Base-by-base conservation (phyloP, 257 asterid genomes). In the Nicotiana attenuata region DNA sequence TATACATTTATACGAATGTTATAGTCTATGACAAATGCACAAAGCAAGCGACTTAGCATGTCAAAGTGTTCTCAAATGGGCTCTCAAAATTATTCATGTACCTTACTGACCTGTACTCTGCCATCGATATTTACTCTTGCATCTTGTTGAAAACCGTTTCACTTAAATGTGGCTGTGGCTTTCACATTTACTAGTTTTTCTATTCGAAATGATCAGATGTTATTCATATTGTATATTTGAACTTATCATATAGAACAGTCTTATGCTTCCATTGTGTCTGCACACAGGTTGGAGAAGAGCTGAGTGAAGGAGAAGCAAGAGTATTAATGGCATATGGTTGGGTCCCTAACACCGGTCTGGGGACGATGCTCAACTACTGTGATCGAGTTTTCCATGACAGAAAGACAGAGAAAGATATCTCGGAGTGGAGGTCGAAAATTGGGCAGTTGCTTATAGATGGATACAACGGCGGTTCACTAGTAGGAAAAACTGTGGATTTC, bases 371-470 rank as follows among this genome's bases (percentile, higher is more conserved):
- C 41, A 93, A 92, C 86, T 96, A 96, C 85, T 85, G 88, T 16
- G 97, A 94, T 84, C 86, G 99, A 81, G 98, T 96, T 73, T 88
- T 88, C 83, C 99, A 96, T 52, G 99, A 93, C 87, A 83, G 90
- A 84, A 84, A 80, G 86, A 80, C 63, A 8, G 97, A 92, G 89
- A 86, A 52, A 81, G 90, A 92, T 50, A 83, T 88, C 76, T 91
- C 93, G 0, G 99, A 94, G 83, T 96, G 99, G 99, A 87, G 89
- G 82, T 87, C 89, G 8, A 96, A 96, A 84, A 96, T 93, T 24
- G 97, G 97, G 68, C 94, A 93, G 87, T 19, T 91, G 91, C 97
- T 96, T 38, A 75, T 84, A 81, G 99, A 90, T 87, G 98, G 99
- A 22, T 94, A 88, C 19, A 90, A 87, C 56, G 90, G 97, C 4